phyloP scores from a whole-genome alignment of 2,329 filamentous ascomycete genomes.

The Penicillium sp. region DNA sequence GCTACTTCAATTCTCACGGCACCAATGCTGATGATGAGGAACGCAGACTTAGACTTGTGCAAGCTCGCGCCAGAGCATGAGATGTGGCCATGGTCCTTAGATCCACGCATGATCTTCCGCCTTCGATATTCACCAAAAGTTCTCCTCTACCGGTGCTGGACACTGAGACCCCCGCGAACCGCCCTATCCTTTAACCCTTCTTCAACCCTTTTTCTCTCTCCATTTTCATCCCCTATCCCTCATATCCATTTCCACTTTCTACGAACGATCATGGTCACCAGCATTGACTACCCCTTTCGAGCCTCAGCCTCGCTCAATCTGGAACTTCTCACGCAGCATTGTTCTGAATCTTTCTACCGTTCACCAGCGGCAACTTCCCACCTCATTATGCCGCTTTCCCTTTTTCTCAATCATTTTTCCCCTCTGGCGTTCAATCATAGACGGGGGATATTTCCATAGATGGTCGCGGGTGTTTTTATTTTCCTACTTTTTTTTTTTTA shows the following conservation, averaged over 20 bases:
- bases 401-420: conserved; percentile 11
- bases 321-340: neutral
- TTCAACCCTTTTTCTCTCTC: neutral
- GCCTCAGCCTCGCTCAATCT: neutral
- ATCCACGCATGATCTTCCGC: neutral
- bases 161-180: conserved; percentile 8
- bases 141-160: conserved; percentile 19
- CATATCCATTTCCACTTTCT: neutral
- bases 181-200: neutral
- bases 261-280: neutral
- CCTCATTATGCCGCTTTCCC: conserved; percentile 7
- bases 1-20: conserved; percentile 27
- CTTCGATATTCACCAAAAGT: conserved; percentile 6
- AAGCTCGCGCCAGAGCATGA: conserved; percentile 40
- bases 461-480: neutral
- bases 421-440: conserved; percentile 21
- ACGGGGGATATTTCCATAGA: conserved; percentile 10
- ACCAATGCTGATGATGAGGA: conserved; percentile 40
- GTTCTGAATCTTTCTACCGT: neutral
- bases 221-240: neutral
- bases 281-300: neutral
- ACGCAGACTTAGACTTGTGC: conserved; percentile 41
- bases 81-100: neutral
- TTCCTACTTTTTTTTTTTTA: neutral
- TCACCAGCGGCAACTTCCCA: neutral